Percentiles rank a stretch among this genome's conserved stretches.
Conservation (phyloP, 257 asterid genomes). For the Solanum chaucha region DNA sequence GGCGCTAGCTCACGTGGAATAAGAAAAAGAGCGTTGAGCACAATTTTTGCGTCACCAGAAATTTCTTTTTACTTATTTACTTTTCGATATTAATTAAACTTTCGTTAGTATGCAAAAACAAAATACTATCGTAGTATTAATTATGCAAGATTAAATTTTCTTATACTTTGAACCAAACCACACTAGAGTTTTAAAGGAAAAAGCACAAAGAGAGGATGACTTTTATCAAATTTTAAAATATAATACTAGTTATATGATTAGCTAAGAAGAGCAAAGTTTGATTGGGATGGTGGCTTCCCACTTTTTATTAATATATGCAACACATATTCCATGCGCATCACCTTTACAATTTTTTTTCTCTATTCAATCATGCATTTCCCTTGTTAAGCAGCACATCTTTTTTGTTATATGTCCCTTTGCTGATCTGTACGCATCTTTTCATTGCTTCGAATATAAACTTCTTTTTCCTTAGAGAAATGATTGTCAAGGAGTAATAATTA, state of each 20-base stretch:
- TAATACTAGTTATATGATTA: neutral
- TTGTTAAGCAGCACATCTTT: slow-evolving; percentile 20
- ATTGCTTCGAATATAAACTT: slow-evolving; percentile 18
- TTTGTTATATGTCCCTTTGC: slow-evolving; percentile 14
- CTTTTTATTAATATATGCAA: slow-evolving; percentile 6
- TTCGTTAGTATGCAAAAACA: neutral
- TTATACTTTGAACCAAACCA: neutral
- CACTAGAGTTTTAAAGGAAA: neutral
- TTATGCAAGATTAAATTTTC: neutral
- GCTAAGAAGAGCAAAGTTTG: neutral
- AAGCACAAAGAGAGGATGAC: neutral
- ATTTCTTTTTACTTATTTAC: neutral
- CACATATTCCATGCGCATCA: slow-evolving; percentile 8
- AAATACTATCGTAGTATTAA: neutral
- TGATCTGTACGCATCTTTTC: slow-evolving; percentile 7
- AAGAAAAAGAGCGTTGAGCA: no score
- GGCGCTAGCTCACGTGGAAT: no score
- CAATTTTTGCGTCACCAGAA: neutral
- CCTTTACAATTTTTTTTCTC: slow-evolving; percentile 18
- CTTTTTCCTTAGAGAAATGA: neutral
- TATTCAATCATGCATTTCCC: slow-evolving; percentile 13
- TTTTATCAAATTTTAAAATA: neutral
- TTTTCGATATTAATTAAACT: neutral
- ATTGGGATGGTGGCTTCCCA: slow-evolving; percentile 9
- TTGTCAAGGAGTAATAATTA: neutral